Conservation (phyloP, 805 yeast genomes). For the Barnettozyma wickerhamii region DNA sequence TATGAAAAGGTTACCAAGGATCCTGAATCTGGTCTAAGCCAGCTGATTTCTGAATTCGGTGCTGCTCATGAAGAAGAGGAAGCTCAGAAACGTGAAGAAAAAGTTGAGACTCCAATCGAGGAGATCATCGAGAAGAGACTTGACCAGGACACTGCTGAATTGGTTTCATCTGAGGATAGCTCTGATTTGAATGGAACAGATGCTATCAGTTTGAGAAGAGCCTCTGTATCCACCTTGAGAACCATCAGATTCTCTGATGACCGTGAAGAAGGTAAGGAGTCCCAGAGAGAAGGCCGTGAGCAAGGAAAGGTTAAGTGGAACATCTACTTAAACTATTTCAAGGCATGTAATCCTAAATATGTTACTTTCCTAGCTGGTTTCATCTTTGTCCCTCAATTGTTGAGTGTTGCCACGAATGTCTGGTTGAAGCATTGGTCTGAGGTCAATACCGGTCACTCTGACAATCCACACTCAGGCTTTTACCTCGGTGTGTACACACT, state of each 20-base stretch:
- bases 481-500: conserved; percentile 74
- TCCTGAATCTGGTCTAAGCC: conserved; percentile 45
- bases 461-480: conserved; percentile 65
- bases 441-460: conserved; percentile 62
- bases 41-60: conserved; percentile 61
- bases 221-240: conserved; percentile 51
- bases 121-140: conserved; percentile 15
- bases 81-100: conserved; percentile 27
- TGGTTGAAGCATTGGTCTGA: conserved; percentile 99
- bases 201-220: conserved; percentile 49
- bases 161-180: conserved; percentile 21
- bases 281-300: conserved; percentile 70
- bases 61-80: conserved; percentile 1
- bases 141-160: conserved; percentile 10
- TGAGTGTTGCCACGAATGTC: conserved; percentile 67
- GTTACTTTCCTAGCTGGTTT: conserved; percentile 55
- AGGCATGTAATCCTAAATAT: conserved; percentile 72
- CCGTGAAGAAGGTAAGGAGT: conserved; percentile 16
- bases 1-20: conserved; percentile 46
- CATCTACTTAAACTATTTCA: conserved; percentile 78
- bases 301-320: conserved; percentile 92
- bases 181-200: conserved; percentile 31
- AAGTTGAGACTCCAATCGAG: conserved; percentile 7
- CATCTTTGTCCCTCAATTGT: conserved; percentile 52
- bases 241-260: conserved; percentile 32